A percentile compares a stretch with the other conserved stretches of the same genome.
Evolutionary conservation across 1,139 yeast genomes (phyloP).

Genomic region (Yamadazyma triangularis): DNA sequence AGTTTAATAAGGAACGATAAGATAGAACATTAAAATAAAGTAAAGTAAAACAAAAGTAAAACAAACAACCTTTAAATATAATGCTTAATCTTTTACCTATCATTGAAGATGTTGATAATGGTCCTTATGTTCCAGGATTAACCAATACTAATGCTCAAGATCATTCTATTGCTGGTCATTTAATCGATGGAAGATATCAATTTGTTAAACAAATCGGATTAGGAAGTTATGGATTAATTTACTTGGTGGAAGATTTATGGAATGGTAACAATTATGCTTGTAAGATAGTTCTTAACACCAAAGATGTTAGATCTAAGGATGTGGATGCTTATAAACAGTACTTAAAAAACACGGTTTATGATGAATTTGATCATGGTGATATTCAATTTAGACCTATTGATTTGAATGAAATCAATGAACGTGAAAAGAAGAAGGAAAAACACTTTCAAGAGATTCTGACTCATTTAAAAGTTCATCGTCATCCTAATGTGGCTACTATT

Average conservation of each 20-base stretch:
- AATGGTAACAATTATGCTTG: constrained; percentile 61
- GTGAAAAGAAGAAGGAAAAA: constrained; percentile 40
- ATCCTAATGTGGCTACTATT: constrained; percentile 73
- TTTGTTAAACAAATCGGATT: constrained; percentile 67
- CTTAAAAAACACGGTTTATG: constrained; percentile 29
- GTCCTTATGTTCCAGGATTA: constrained; percentile 6
- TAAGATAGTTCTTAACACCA: constrained; percentile 61
- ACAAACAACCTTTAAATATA: no score
- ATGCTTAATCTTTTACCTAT: constrained; percentile 17
- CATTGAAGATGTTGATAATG: constrained; percentile 8
- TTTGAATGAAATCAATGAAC: constrained; percentile 42
- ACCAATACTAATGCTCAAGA: constrained; percentile 5
- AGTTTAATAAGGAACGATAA: no score
- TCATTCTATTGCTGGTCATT: constrained; percentile 19
- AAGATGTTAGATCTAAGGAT: constrained; percentile 19
- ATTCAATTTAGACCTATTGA: constrained; percentile 24
- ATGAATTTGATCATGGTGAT: constrained; percentile 14
- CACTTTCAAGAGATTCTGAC: constrained; percentile 65
- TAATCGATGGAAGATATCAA: constrained; percentile 12
- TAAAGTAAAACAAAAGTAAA: no score
- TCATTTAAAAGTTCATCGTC: constrained; percentile 70
- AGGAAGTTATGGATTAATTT: constrained; percentile 87
- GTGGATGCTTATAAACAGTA: constrained; percentile 27
- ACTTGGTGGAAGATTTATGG: constrained; percentile 54
- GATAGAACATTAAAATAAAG: no score